Evolutionary conservation across 148 eudicot genomes (phyloP), one percentile per base, ranked within the genome.

Genomic region (Vaccinium darrowii): DNA sequence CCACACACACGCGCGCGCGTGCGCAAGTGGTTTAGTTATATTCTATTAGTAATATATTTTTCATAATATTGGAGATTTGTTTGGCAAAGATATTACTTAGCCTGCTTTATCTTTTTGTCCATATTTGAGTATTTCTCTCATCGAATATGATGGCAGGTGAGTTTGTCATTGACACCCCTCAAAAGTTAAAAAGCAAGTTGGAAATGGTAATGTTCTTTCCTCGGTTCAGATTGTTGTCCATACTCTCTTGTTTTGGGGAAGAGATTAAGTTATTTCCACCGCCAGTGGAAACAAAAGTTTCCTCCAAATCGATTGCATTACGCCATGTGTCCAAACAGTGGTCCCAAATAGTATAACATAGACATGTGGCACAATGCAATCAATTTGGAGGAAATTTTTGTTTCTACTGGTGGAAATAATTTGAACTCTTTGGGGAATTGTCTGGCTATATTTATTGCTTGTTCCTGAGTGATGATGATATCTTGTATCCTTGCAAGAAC

Each of bases 91-190:
- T 18, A 16, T 60, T 11, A 2, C 9, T 21, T 80, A 7, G 53
- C 72, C 72, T 80, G 52, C 8, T 19, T 58, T 60, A 8, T 60
- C 27, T 14, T 4, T 36, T 36, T 2, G 39, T 36, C 39, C 39
- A 36, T 36, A 1, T 23, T 18, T 72, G 51, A 80, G 54, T 56
- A 30, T 30, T 79, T 15, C 67, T 56, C 67, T 30, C 82, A 30
- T 21, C 13, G 25, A 54, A 57, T 87, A 8, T 88, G 65, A 87
- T 90, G 86, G 82, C 98, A 97, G 99, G 98, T 76, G 98, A 95
- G 81, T 97, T 97, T 88, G 93, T 95, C 81, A 97, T 97, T 71
- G 98, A 97, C 92, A 95, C 95, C 30, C 99, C 98, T 87, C 98
- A 95, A 76, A 97, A 95, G 90, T 84, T 97, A 76, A 95, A 97